These are phyloP conservation scores for Pythium aristosporum DNA, from an alignment of 352 stramenopile species.

Conservation along the genomic window DNA sequence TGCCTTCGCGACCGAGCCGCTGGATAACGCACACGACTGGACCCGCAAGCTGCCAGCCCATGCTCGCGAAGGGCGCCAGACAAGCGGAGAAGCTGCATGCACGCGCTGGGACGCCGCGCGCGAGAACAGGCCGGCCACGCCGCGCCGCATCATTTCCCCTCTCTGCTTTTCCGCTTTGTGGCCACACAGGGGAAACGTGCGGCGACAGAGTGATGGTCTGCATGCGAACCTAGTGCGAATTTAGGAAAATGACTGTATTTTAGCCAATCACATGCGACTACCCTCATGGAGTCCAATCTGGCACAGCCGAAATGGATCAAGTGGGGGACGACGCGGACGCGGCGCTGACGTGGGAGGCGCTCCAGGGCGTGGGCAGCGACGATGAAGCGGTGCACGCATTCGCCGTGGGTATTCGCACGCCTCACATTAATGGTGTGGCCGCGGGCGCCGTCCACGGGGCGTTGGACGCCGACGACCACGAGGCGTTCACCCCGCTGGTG, in stretches of 20 bases:
- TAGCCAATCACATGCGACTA: not conserved
- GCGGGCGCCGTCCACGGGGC: not conserved
- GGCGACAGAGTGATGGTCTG: not conserved
- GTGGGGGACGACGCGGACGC: constrained; percentile 43
- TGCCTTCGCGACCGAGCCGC: not conserved
- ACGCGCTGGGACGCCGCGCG: not conserved
- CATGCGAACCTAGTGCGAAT: not conserved
- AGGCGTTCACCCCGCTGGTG: constrained; percentile 45
- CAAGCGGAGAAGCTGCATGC: not conserved
- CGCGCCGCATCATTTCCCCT: not conserved
- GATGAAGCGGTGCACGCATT: not conserved
- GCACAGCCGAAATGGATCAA: not conserved
- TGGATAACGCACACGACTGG: not conserved
- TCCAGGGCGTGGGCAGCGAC: constrained; percentile 19
- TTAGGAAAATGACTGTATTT: not conserved
- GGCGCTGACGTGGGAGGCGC: constrained; percentile 49
- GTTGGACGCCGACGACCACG: constrained; percentile 19
- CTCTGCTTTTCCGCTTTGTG: not conserved
- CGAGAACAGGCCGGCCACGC: not conserved
- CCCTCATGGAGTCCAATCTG: not conserved
- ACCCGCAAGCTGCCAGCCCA: not conserved
- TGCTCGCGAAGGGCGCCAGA: not conserved
- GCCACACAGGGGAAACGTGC: not conserved
- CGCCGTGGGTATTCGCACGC: not conserved
- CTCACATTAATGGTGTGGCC: not conserved